Evolutionary conservation across 2,329 filamentous ascomycete species (phyloP).

Genomic region (Pseudocercospora musae): DNA sequence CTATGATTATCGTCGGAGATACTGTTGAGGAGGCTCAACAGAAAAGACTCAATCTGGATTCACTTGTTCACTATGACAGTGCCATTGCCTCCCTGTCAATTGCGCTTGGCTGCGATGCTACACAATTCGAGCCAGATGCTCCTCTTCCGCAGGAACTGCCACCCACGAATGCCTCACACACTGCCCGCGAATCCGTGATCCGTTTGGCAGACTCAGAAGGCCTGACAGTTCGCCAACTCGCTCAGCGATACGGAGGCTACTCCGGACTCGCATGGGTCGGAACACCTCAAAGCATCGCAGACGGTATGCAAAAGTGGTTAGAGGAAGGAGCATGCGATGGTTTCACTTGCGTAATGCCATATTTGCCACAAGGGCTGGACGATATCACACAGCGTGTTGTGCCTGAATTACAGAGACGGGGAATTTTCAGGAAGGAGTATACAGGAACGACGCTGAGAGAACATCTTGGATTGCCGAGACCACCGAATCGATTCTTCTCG

Average conservation of each 20-base stretch:
- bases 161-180: conserved; percentile 26
- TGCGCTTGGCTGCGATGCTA: conserved; percentile 24
- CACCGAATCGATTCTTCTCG: conserved; percentile 25
- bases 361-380: conserved; percentile 26
- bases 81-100: conserved; percentile 27
- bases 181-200: conserved; percentile 21
- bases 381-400: conserved; percentile 25
- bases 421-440: conserved; percentile 26
- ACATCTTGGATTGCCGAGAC: conserved; percentile 26
- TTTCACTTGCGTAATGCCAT: conserved; percentile 27
- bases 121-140: conserved; percentile 22
- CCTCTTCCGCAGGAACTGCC: conserved; percentile 25
- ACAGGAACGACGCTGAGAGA: conserved; percentile 25
- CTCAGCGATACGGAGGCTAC: conserved; percentile 26
- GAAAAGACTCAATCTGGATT: conserved; percentile 27
- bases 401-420: conserved; percentile 24
- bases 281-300: conserved; percentile 22
- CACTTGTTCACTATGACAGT: conserved; percentile 25
- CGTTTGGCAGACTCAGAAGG: conserved; percentile 23
- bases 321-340: conserved; percentile 25
- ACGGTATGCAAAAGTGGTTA: conserved; percentile 27
- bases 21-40: conserved; percentile 24
- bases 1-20: conserved; percentile 29
- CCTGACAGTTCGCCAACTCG: conserved; percentile 26
- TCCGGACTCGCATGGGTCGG: conserved; percentile 25